Conservation (phyloP, 108 stramenopile genomes). For the Skeletonema potamos region DNA sequence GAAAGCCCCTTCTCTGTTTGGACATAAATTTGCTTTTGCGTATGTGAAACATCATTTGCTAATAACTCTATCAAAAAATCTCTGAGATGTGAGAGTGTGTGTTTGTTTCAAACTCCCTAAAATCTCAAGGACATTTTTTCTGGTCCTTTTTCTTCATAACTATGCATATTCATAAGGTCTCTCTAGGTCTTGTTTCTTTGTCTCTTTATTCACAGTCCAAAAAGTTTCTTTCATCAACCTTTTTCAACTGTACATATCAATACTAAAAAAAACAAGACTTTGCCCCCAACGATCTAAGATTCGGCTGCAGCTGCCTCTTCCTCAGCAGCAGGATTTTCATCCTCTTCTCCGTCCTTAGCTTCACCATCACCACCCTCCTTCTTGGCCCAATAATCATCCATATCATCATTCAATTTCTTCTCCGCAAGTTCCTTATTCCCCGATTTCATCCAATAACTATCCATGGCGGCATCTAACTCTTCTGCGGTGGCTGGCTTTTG, state of each 20-base stretch:
- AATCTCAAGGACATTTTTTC: neutral
- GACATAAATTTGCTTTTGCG: neutral
- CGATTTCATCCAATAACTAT: constrained; percentile 77
- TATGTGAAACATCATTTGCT: neutral
- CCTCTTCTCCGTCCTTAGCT: constrained; percentile 22
- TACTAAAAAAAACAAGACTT: neutral
- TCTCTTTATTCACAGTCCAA: neutral
- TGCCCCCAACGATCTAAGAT: neutral
- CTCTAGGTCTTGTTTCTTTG: neutral
- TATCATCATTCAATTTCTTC: constrained; percentile 87
- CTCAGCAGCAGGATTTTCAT: constrained; percentile 22
- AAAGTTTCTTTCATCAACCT: neutral
- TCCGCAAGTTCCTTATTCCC: constrained; percentile 76
- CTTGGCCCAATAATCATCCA: constrained; percentile 84
- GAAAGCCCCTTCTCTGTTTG: neutral
- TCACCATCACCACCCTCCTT: constrained; percentile 46
- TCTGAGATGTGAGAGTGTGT: neutral
- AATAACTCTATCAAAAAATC: constrained; percentile 1
- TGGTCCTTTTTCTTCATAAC: neutral
- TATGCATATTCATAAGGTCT: neutral
- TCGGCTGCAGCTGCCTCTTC: constrained; percentile 24
- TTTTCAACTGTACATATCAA: neutral
- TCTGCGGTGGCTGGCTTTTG: constrained; percentile 72
- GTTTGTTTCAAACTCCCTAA: neutral
- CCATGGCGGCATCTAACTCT: constrained; percentile 82